phyloP scores from a whole-genome alignment of 306 rosid genomes.

The Acacia crassicarpa region DNA sequence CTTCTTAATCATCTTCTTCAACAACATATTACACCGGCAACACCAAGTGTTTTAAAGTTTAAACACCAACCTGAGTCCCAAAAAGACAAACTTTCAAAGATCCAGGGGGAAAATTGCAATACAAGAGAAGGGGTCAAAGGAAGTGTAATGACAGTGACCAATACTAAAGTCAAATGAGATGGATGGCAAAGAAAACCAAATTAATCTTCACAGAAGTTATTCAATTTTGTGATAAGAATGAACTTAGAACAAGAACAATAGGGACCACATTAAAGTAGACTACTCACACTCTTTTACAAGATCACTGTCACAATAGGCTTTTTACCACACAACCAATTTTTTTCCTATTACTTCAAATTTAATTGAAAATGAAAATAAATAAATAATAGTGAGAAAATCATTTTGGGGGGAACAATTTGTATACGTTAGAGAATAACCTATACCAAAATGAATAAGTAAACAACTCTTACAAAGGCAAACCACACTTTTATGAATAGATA shows the following conservation, averaged over 20 bases:
- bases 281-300: neutral
- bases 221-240: neutral
- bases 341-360: neutral
- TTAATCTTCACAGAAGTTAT: neutral
- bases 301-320: neutral
- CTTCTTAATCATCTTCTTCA: conserved; percentile 35
- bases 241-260: neutral
- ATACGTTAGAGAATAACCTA: neutral
- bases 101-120: neutral
- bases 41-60: neutral
- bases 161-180: neutral
- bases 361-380: neutral
- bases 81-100: neutral
- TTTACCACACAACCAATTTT: neutral
- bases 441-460: neutral
- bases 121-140: neutral
- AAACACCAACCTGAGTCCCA: neutral
- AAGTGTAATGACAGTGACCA: neutral
- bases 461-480: neutral
- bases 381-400: neutral
- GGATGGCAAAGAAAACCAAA: neutral
- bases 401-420: neutral
- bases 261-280: too few species aligned
- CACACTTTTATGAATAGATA: neutral
- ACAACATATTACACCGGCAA: neutral